These are phyloP conservation scores for Astrephomene gubernaculifera DNA, from an alignment of 139 green algal species.

Conservation along the genomic window DNA sequence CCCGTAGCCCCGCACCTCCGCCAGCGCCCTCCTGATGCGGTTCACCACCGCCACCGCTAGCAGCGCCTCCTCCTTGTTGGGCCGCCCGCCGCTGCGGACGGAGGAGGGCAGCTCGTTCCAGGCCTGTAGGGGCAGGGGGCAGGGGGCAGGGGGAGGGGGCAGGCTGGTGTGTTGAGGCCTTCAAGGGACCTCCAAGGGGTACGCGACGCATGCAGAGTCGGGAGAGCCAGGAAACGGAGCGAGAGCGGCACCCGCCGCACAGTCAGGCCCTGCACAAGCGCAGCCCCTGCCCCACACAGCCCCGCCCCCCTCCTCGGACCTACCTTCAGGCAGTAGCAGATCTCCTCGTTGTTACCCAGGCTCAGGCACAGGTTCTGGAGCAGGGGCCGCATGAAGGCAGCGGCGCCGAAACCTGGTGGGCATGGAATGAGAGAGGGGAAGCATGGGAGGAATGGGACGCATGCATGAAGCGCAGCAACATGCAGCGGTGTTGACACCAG, in stretches of 20 bases:
- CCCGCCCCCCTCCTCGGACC: not conserved
- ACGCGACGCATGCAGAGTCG: too few species aligned
- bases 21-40: slow-evolving; percentile 85
- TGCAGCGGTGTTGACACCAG: too few species aligned
- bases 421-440: too few species aligned
- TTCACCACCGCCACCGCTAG: slow-evolving; percentile 92
- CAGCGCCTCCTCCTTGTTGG: slow-evolving; percentile 88
- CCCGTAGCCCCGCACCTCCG: slow-evolving; percentile 46
- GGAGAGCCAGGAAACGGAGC: too few species aligned
- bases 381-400: slow-evolving; percentile 89
- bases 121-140: slow-evolving; percentile 67
- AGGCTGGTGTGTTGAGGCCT: too few species aligned
- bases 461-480: too few species aligned
- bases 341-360: slow-evolving; percentile 94
- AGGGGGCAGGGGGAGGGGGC: not conserved
- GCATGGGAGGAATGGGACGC: too few species aligned
- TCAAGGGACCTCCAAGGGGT: too few species aligned
- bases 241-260: too few species aligned
- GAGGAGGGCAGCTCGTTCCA: slow-evolving; percentile 81
- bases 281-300: not conserved
- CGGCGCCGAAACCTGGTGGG: slow-evolving; percentile 71
- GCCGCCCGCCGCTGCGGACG: slow-evolving; percentile 69
- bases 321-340: slow-evolving; percentile 95
- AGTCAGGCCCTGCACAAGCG: too few species aligned
- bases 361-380: slow-evolving; percentile 97